These are phyloP conservation scores for Cyberlindnera amylophila DNA, from an alignment of 805 yeast genomes.

Conservation along the genomic window DNA sequence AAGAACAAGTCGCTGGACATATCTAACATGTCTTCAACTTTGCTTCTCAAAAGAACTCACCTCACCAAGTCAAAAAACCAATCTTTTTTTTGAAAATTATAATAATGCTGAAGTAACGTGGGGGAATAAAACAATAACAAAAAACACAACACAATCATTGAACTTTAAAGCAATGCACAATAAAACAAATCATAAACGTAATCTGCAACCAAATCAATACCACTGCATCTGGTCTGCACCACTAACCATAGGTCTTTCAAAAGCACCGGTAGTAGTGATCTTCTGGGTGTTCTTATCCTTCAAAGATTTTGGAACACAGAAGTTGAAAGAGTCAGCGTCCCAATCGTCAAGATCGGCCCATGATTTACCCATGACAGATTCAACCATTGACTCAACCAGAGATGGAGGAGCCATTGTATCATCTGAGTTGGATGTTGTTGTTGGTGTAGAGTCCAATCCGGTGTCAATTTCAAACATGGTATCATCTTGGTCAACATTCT, in stretches of 20 bases:
- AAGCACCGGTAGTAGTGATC: neutral
- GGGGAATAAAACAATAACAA: too few species aligned
- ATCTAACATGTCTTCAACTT: neutral
- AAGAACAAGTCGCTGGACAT: neutral
- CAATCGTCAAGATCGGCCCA: conserved; percentile 20
- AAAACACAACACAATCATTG: too few species aligned
- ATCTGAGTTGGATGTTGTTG: neutral
- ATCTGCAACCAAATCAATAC: conserved; percentile 2
- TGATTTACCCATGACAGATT: conserved; percentile 10
- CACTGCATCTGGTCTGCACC: conserved; percentile 1
- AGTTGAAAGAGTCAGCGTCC: conserved; percentile 11
- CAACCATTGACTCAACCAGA: conserved; percentile 7
- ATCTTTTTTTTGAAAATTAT: neutral
- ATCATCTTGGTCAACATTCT: neutral
- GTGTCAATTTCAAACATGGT: conserved; percentile 3
- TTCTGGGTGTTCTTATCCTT: neutral
- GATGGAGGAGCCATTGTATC: conserved; percentile 10
- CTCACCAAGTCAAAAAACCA: neutral
- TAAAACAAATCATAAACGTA: too few species aligned
- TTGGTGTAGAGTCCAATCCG: neutral
- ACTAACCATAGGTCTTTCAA: neutral
- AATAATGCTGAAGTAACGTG: too few species aligned
- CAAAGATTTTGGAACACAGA: conserved; percentile 9
- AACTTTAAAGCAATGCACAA: too few species aligned
- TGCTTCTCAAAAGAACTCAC: too few species aligned